A percentile compares a stretch with the other conserved stretches of the same genome.
Evolutionary conservation across 164 flowering plant species (phyloP).

Genomic region (Vitis rupestris): DNA sequence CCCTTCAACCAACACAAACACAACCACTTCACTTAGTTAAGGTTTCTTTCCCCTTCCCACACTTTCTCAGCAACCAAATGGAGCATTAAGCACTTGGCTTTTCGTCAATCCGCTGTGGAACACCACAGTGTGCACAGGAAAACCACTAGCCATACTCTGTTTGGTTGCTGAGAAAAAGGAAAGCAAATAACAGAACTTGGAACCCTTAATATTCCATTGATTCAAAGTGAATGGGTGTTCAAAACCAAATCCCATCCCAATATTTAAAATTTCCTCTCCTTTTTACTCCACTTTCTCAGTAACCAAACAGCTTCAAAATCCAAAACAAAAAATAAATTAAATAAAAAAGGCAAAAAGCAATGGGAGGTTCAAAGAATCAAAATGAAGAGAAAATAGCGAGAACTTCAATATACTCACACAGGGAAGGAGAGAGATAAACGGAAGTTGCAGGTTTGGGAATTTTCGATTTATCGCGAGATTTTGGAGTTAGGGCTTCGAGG

Average conservation of each 20-base stretch:
- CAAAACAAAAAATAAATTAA: background rate
- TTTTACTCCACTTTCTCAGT: conserved; percentile 10
- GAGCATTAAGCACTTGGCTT: too few relatives aligned
- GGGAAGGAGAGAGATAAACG: conserved; percentile 22
- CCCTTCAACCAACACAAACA: too few relatives aligned
- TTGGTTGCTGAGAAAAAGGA: too few relatives aligned
- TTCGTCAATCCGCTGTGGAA: too few relatives aligned
- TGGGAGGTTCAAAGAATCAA: background rate
- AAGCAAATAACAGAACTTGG: too few relatives aligned
- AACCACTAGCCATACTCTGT: too few relatives aligned
- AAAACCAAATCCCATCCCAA: background rate
- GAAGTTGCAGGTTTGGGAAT: conserved; percentile 17
- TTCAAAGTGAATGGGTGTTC: too few relatives aligned
- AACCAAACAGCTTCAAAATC: conserved; percentile 11
- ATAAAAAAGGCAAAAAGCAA: background rate
- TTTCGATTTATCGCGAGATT: conserved; percentile 31
- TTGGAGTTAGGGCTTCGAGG: conserved; percentile 16
- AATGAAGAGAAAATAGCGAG: conserved; percentile 21
- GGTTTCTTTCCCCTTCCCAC: too few relatives aligned
- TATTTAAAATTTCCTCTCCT: background rate
- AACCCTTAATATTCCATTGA: too few relatives aligned
- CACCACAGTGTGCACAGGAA: too few relatives aligned
- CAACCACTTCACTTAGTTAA: too few relatives aligned
- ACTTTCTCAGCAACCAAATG: too few relatives aligned
- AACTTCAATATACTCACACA: conserved; percentile 23